Percentiles rank a stretch among this genome's conserved stretches.
Conservation (phyloP, 495 filamentous ascomycete species). For the Cercophora sp. region DNA sequence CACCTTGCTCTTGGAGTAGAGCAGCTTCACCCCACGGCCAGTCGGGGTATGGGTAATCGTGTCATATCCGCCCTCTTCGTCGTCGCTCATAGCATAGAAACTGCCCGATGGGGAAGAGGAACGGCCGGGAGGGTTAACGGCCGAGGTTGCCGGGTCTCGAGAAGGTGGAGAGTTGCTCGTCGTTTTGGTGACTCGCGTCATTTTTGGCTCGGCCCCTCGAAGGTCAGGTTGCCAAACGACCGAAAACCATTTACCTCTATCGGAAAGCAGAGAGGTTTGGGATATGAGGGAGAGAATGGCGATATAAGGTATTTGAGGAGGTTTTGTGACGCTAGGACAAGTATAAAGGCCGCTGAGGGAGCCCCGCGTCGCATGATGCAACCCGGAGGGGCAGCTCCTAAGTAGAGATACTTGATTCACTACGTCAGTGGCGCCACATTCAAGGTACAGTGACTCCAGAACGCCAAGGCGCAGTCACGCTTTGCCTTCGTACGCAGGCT, state of each 20-base stretch:
- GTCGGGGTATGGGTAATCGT: slow-evolving; percentile 82
- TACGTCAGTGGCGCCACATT: not conserved
- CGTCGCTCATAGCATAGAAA: slow-evolving; percentile 95
- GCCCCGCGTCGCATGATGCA: slow-evolving; percentile 14
- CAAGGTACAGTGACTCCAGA: not conserved
- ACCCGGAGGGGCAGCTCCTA: slow-evolving; percentile 4
- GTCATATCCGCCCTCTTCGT: slow-evolving; percentile 92
- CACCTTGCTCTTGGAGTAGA: slow-evolving; percentile 96
- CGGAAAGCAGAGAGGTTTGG: not conserved
- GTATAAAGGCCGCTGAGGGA: slow-evolving; percentile 13
- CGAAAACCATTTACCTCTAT: not conserved
- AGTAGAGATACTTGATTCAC: not conserved
- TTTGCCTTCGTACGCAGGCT: slow-evolving; percentile 9
- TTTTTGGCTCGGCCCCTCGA: slow-evolving; percentile 1
- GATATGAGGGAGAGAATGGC: not conserved
- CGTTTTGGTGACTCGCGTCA: slow-evolving; percentile 25
- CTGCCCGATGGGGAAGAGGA: slow-evolving; percentile 74
- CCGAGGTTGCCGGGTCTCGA: slow-evolving; percentile 1
- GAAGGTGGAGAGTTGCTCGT: too few species aligned
- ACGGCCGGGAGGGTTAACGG: slow-evolving; percentile 20
- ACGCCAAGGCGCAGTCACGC: slow-evolving; percentile 4
- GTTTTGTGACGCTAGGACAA: not conserved
- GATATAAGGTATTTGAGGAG: too few species aligned
- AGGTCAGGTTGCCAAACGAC: not conserved
- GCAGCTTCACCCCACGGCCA: slow-evolving; percentile 85